These are phyloP conservation scores for Misopates orontium DNA, from an alignment of 257 asterid species.

Conservation along the genomic window DNA sequence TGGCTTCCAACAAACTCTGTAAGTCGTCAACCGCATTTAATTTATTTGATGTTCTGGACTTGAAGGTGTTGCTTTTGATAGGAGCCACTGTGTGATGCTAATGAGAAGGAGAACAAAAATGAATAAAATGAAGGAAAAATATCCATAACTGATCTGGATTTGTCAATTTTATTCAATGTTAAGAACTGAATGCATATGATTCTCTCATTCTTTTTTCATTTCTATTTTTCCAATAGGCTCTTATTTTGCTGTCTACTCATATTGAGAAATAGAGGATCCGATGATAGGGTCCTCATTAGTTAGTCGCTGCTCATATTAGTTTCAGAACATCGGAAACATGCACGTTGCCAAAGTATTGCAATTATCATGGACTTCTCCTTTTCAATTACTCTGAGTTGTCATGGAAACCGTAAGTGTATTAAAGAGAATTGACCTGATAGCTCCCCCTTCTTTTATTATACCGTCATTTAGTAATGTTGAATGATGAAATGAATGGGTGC, in stretches of 20 bases:
- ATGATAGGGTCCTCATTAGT: not conserved
- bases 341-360: not conserved
- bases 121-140: not conserved
- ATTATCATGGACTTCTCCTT: no score
- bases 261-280: not conserved
- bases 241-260: not conserved
- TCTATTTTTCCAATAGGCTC: not conserved
- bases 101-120: not conserved
- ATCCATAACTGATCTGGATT: conserved; percentile 11
- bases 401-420: no score
- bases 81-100: conserved; percentile 3
- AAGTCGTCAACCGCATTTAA: conserved; percentile 32
- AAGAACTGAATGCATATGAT: not conserved
- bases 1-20: conserved; percentile 88
- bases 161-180: conserved; percentile 5
- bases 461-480: not conserved
- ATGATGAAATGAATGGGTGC: not conserved
- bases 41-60: conserved; percentile 13
- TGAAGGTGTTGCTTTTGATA: conserved; percentile 10
- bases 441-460: no score
- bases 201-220: not conserved
- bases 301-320: not conserved
- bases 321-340: conserved; percentile 11
- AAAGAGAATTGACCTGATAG: no score
- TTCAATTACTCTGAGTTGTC: no score